phyloP scores from a whole-genome alignment of 2,329 filamentous ascomycete species.

The Fusarium incarnatum region DNA sequence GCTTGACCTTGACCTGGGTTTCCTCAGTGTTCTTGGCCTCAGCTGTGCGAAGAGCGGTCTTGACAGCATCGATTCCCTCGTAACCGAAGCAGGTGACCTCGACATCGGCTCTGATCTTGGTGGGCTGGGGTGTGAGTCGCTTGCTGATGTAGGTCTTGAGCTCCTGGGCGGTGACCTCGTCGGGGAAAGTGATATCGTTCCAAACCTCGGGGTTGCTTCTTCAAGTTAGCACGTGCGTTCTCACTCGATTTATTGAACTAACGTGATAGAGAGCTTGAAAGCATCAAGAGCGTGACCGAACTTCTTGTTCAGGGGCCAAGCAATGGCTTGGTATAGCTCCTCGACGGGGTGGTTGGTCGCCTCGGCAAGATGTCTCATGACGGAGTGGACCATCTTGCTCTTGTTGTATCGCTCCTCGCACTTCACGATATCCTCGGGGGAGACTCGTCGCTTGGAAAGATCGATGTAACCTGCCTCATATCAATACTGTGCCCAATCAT shows the following conservation, averaged over 20 bases:
- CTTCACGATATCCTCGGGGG: constrained; percentile 96
- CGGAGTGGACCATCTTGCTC: constrained; percentile 98
- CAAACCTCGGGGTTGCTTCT: constrained; percentile 91
- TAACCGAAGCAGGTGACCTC: constrained; percentile 97
- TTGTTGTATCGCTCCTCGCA: constrained; percentile 99
- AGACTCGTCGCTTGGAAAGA: constrained; percentile 97
- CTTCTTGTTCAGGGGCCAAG: constrained; percentile 97
- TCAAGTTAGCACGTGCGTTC: constrained; percentile 25
- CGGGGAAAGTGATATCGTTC: constrained; percentile 92
- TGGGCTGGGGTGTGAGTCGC: constrained; percentile 96
- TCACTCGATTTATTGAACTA: constrained; percentile 50
- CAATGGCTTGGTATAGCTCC: constrained; percentile 91
- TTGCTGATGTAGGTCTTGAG: constrained; percentile 96
- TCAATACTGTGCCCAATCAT: constrained; percentile 43
- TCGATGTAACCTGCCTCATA: constrained; percentile 81
- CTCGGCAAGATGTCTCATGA: constrained; percentile 98
- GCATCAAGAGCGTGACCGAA: constrained; percentile 97
- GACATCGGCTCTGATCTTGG: constrained; percentile 97
- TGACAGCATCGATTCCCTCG: constrained; percentile 98
- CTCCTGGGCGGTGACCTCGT: constrained; percentile 85
- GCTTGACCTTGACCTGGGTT: constrained; percentile 96
- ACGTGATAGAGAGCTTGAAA: constrained; percentile 99
- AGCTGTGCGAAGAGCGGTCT: constrained; percentile 88
- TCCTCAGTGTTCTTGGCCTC: constrained; percentile 93
- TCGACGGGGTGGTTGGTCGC: constrained; percentile 97